phyloP scores from a whole-genome alignment of 371 early-diverging fungal genomes.

The Mucor plumbeus region DNA sequence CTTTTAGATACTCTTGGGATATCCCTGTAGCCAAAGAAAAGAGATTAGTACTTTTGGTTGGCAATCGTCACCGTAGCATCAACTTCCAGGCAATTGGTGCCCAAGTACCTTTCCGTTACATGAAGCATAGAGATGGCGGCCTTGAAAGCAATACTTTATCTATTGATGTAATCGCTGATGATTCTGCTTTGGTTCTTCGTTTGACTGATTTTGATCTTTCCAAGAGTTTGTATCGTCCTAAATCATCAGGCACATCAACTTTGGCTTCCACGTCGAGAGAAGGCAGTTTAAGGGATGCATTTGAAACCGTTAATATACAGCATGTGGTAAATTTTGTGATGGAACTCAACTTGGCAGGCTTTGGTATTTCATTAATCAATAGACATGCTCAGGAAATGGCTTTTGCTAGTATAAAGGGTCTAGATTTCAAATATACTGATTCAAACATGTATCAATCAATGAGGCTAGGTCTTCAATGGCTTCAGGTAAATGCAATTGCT shows the following conservation, averaged over 20 bases:
- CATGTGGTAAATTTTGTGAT: conserved; percentile 41
- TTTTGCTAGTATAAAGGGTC: conserved; percentile 71
- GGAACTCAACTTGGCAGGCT: conserved; percentile 52
- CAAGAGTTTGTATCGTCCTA: conserved; percentile 65
- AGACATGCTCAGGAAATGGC: conserved; percentile 68
- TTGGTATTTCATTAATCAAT: conserved; percentile 84
- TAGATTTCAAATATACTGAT: conserved; percentile 73
- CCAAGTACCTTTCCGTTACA: conserved; percentile 81
- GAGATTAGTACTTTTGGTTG: conserved; percentile 69
- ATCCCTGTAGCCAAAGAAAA: conserved; percentile 79
- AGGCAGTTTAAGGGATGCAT: conserved; percentile 52
- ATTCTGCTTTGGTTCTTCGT: conserved; percentile 79
- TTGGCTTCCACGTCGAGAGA: conserved; percentile 39
- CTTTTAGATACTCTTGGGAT: conserved; percentile 92
- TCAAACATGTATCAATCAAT: conserved; percentile 69
- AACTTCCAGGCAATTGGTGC: conserved; percentile 92
- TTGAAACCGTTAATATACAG: conserved; percentile 58
- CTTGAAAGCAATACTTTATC: conserved; percentile 55
- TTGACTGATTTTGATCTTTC: conserved; percentile 75
- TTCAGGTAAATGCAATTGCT: conserved; percentile 50
- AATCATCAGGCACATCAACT: conserved; percentile 40
- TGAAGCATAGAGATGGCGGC: conserved; percentile 28
- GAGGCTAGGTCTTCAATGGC: conserved; percentile 73
- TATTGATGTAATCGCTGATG: conserved; percentile 87
- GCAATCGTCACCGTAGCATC: conserved; percentile 74